phyloP scores from a whole-genome alignment of 2,329 filamentous ascomycete genomes.

The Clarireedia paspali region DNA sequence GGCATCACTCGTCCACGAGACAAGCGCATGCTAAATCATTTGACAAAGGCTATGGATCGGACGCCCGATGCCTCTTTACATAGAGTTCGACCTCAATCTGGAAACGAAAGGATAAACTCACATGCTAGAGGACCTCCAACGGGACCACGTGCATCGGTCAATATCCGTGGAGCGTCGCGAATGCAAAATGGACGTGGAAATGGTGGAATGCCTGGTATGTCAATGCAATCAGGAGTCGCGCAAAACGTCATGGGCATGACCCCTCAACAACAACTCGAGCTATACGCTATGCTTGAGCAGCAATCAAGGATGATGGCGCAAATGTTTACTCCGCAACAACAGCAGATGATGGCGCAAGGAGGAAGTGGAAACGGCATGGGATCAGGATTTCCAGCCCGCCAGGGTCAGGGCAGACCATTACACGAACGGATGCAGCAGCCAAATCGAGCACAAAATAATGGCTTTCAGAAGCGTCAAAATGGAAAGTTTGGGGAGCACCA shows the following conservation, averaged over 20 bases:
- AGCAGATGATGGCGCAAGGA: constrained; percentile 11
- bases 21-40: constrained; percentile 78
- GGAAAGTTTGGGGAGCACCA: constrained; percentile 16
- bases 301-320: constrained; percentile 82
- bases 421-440: constrained; percentile 61
- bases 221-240: constrained; percentile 32
- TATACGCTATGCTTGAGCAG: constrained; percentile 74
- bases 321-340: constrained; percentile 44
- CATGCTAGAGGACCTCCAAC: constrained; percentile 64
- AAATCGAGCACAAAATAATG: constrained; percentile 16
- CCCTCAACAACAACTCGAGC: constrained; percentile 63
- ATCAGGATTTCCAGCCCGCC: constrained; percentile 33
- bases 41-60: constrained; percentile 77
- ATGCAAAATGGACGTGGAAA: constrained; percentile 41
- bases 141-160: constrained; percentile 53
- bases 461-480: constrained; percentile 16
- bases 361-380: constrained; percentile 41
- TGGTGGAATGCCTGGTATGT: constrained; percentile 36
- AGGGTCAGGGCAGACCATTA: constrained; percentile 48
- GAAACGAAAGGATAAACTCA: constrained; percentile 73
- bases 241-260: constrained; percentile 46
- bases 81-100: constrained; percentile 64
- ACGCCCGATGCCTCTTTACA: constrained; percentile 68
- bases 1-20: constrained; percentile 49
- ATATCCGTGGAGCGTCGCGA: constrained; percentile 28